Evolutionary conservation across 495 filamentous ascomycete species (phyloP), one percentile per base, ranked within the genome.

Genomic region (Viridothelium virens): DNA sequence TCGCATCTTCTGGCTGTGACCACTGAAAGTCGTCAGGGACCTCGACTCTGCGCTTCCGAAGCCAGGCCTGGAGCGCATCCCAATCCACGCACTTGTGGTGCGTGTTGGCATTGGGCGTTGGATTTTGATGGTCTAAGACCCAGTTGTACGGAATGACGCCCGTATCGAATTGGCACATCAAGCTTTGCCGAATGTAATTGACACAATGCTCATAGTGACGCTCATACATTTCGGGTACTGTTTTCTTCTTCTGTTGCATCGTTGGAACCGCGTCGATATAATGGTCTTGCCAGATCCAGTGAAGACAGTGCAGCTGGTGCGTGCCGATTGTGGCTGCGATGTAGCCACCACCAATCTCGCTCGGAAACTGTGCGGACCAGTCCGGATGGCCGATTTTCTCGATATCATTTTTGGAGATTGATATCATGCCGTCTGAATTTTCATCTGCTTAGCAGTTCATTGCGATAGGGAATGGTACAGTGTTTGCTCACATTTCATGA

Each of bases 111-210:
- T 75, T 75, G 38, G 73, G 70, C 1, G 72, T 74, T 12, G 72
- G 73, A 50, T 70, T 73, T 41, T 72, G 69, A 61, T 72, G 68
- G 44, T 70, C 47, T 1, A 66, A 61, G 36, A 74, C 74, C 74
- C 74, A 75, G 39, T 70, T 65, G 14, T 65, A 70, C 0, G 74
- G 62, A 2, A 74, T 63, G 18, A 75, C 63, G 9, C 61, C 65
- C 2, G 69, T 73, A 39, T 74, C 74, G 38, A 73, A 75, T 1
- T 74, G 46, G 61, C 74, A 77, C 74, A 75, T 77, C 9, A 75
- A 36, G 39, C 62, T 65, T 65, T 77, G 74, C n/a, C 74, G 34
- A 38, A 75, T 72, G 56, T 75, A 76, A 39, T 75, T 73, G 6
- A 75, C 66, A 53, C 74, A 75, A 67, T 76, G 72, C 41, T 74